Evolutionary conservation across 2,329 filamentous ascomycete genomes (phyloP), one percentile per base, ranked within the genome.

Genomic region (Trichophaea hybrida): DNA sequence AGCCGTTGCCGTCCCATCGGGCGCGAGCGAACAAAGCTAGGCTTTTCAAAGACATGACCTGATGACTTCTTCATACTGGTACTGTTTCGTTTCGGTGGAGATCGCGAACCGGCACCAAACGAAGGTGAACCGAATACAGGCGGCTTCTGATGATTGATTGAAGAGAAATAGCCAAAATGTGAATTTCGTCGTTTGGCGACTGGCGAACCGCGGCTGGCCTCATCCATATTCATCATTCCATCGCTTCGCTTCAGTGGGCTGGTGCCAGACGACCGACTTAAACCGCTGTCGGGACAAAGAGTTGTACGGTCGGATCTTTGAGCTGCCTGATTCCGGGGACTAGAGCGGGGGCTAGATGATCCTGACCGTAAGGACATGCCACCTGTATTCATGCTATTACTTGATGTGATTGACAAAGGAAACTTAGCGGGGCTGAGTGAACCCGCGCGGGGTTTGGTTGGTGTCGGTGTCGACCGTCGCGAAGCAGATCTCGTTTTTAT

Each of bases 211-310:
- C 86, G 77, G 67, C 79, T 84, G 33, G 82, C 78, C 64, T 87
- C 85, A 68, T 94, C 90, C 53, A 94, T 75, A 69, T 88, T 88
- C 86, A 94, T 91, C 55, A 85, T 84, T 48, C 86, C 85, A 74
- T 97, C 91, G 69, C 85, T 91, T 68, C 93, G 83, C 77, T 97
- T 96, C 67, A 97, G 75, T 4, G 91, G 90, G 70, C 91, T 95
- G 62, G 82, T 81, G 17, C 79, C 75, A 15, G 80, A 75, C 53
- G 76, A 73, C 51, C 59, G 61, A 33, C 55, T 61, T 24, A 53
- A 37, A 34, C 76, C 73, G 55, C 74, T 67, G 65, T 76, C 74
- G 10, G 67, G 66, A 73, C 73, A 69, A 77, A 73, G 53, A 70
- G 66, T 65, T 35, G 70, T 62, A 61, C 71, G 66, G 24, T 24